Evolutionary conservation across 2,329 filamentous ascomycete species (phyloP), one percentile per base, ranked within the genome.

Genomic region (Stagonosporopsis cucurbitacearum): DNA sequence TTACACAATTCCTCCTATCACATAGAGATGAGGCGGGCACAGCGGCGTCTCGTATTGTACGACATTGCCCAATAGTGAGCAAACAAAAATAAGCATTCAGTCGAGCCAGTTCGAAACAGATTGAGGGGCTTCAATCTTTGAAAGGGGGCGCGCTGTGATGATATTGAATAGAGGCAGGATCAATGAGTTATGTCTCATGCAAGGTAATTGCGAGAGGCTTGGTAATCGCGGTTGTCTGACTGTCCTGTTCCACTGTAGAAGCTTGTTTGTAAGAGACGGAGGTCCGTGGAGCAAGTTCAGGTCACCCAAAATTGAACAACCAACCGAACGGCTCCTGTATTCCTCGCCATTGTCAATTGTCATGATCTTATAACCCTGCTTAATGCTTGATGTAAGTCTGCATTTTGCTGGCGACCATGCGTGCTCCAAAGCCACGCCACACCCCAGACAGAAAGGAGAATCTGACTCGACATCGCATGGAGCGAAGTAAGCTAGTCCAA

Each of bases 361-460:
- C 22, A 6, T 19, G 40, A 19, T 40, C 32, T 37, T 32, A 19
- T 30, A 25, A 33, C 20, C 20, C 15, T 19, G 28, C 15, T n/a
- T 30, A 1, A 25, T 30, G 12, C n/a, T 3, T 19, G 9, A 13
- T 23, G 8, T 17, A 15, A 25, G 30, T 25, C 35, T 26, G 26
- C 26, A 52, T 20, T 42, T 19, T 17, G 13, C 17, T 15, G 9
- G 15, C 15, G 15, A 36, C n/a, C 20, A 33, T 46, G 49, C 35
- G 28, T 15, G 13, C 15, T 32, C n/a, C 12, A 17, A 12, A 33
- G 15, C 23, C 25, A 26, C 41, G 17, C 41, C 20, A 39, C 20
- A 20, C 6, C 49, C 35, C 32, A 26, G 33, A 33, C 46, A 52
- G 49, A 42, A 45, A 52, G 49, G 49, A 52, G 49, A 33, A 17